Conservation (phyloP, 2,329 filamentous ascomycete genomes). For the Penicillium rolfsii region DNA sequence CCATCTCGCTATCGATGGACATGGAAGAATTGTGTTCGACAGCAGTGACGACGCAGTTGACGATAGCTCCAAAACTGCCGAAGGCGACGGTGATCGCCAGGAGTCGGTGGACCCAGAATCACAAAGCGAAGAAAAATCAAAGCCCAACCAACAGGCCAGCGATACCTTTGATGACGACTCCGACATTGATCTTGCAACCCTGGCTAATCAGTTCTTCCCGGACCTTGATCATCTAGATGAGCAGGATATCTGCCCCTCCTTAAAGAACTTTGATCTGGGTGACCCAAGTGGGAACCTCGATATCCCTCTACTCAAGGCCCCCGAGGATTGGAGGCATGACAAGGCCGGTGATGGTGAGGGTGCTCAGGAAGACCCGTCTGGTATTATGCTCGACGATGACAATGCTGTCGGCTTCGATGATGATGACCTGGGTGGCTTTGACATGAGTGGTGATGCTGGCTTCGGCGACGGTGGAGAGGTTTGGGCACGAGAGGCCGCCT, state of each 20-base stretch:
- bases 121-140: constrained; percentile 49
- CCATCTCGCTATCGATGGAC: constrained; percentile 90
- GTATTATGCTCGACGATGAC: constrained; percentile 83
- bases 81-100: constrained; percentile 39
- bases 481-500: constrained; percentile 87
- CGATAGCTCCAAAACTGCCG: constrained; percentile 47
- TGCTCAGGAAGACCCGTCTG: constrained; percentile 68
- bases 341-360: constrained; percentile 61
- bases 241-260: constrained; percentile 90
- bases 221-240: constrained; percentile 75
- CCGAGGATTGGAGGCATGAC: constrained; percentile 80
- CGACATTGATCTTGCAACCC: constrained; percentile 75
- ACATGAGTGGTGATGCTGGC: constrained; percentile 70
- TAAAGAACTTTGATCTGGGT: constrained; percentile 91
- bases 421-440: constrained; percentile 76
- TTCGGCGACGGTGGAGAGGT: constrained; percentile 96
- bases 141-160: constrained; percentile 38
- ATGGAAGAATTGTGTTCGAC: constrained; percentile 95
- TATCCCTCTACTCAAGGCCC: constrained; percentile 86
- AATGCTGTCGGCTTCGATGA: constrained; percentile 81
- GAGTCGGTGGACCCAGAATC: constrained; percentile 53
- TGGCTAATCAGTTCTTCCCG: constrained; percentile 84
- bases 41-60: constrained; percentile 84
- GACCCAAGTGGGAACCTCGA: constrained; percentile 83
- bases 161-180: constrained; percentile 56